Evolutionary conservation across 768 basidiomycete genomes (phyloP).

Genomic region (Chalciporus pseudorubinellus): DNA sequence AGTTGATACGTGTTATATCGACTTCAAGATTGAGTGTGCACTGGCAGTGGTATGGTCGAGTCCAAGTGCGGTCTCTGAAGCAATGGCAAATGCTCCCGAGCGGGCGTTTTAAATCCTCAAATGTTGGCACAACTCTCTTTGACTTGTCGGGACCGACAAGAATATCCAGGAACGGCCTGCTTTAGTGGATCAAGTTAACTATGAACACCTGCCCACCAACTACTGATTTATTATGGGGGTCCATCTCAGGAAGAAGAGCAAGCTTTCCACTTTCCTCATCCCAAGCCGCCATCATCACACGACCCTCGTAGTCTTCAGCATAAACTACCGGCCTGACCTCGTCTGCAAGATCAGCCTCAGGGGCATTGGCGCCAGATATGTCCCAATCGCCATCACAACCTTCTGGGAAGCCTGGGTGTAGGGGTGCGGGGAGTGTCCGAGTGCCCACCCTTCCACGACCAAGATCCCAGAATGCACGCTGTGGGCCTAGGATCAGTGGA

Average conservation of each 20-base stretch:
- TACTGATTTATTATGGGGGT: background rate
- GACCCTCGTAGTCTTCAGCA: background rate
- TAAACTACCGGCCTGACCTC: background rate
- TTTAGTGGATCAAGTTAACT: background rate
- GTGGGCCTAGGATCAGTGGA: conserved; percentile 7
- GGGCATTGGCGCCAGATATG: background rate
- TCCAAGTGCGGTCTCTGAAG: background rate
- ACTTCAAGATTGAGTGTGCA: background rate
- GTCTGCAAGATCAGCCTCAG: conserved; percentile 1
- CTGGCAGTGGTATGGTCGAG: conserved; percentile 1
- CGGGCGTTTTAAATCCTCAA: conserved; percentile 10
- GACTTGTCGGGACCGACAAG: background rate
- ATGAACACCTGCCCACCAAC: background rate
- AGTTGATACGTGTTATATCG: background rate
- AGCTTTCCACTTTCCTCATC: conserved; percentile 16
- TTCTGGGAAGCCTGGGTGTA: conserved; percentile 4
- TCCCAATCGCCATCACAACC: conserved; percentile 5
- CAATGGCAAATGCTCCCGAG: conserved; percentile 1
- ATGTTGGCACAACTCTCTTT: background rate
- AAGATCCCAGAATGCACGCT: conserved; percentile 16
- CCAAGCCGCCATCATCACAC: conserved; percentile 9
- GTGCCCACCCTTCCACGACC: conserved; percentile 7
- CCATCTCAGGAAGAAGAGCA: conserved; percentile 3
- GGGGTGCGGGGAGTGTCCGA: conserved; percentile 2
- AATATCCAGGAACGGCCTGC: background rate